Conservation (phyloP, 2,329 filamentous ascomycete genomes). For the Balansia obtecta region DNA sequence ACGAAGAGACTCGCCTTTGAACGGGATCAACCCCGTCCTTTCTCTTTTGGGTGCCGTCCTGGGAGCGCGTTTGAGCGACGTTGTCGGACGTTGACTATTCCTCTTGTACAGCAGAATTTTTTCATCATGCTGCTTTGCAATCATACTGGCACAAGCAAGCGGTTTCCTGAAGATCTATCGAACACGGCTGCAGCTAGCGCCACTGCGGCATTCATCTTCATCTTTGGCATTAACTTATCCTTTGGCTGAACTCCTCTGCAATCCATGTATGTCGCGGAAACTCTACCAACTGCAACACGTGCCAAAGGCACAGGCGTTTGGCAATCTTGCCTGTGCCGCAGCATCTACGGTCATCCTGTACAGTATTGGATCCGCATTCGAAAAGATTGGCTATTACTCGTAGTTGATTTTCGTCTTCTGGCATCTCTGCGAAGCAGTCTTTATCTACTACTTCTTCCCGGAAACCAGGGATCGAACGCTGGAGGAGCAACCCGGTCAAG, state of each 20-base stretch:
- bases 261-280: slow-evolving; percentile 37
- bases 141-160: slow-evolving; percentile 34
- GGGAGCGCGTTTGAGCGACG: slow-evolving; percentile 43
- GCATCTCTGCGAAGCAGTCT: slow-evolving; percentile 27
- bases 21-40: slow-evolving; percentile 40
- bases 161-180: slow-evolving; percentile 23
- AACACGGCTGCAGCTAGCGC: slow-evolving; percentile 27
- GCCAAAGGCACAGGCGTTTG: slow-evolving; percentile 32
- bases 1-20: slow-evolving; percentile 35
- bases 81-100: slow-evolving; percentile 43
- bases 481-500: slow-evolving; percentile 38
- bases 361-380: slow-evolving; percentile 28
- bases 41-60: slow-evolving; percentile 37
- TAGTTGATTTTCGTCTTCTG: slow-evolving; percentile 33
- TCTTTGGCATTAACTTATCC: slow-evolving; percentile 37
- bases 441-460: slow-evolving; percentile 38
- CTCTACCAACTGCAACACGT: slow-evolving; percentile 30
- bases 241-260: slow-evolving; percentile 38
- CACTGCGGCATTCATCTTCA: slow-evolving; percentile 35
- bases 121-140: slow-evolving; percentile 32
- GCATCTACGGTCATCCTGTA: slow-evolving; percentile 31
- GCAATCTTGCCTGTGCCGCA: slow-evolving; percentile 26
- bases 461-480: slow-evolving; percentile 37
- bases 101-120: slow-evolving; percentile 35
- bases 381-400: slow-evolving; percentile 31